phyloP scores from a whole-genome alignment of 2,329 filamentous ascomycete genomes.

The Huntiella bhutanensis region DNA sequence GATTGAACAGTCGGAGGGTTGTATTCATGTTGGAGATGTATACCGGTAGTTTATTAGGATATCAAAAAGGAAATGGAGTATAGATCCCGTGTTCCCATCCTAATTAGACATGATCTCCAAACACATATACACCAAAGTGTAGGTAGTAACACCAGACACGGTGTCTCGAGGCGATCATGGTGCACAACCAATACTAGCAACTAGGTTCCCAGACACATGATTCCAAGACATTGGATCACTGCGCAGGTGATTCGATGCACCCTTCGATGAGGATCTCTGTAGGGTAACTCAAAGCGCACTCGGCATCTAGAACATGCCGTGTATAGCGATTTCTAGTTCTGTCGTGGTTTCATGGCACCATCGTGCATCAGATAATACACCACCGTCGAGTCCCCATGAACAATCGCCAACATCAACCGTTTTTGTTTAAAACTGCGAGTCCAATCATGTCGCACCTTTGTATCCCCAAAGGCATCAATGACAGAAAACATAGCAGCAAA shows the following conservation, averaged over 20 bases:
- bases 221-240: not conserved
- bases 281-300: not conserved
- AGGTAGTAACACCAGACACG: no score
- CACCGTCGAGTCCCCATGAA: conserved; percentile 65
- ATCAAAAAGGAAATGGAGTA: no score
- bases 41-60: no score
- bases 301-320: no score
- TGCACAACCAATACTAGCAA: no score
- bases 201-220: not conserved
- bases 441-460: conserved; percentile 20
- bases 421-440: conserved; percentile 34
- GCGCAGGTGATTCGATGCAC: not conserved
- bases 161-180: no score
- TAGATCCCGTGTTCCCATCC: no score
- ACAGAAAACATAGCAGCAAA: conserved; percentile 55
- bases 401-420: conserved; percentile 52
- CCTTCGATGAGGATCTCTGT: not conserved
- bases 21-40: no score
- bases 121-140: no score
- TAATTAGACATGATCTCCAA: no score
- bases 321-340: conserved; percentile 36
- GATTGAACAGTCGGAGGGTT: no score
- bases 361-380: conserved; percentile 75
- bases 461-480: conserved; percentile 20
- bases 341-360: conserved; percentile 69